These are phyloP conservation scores for Aspergillus arachidicola DNA, from an alignment of 2,329 filamentous ascomycete species.

Conservation along the genomic window DNA sequence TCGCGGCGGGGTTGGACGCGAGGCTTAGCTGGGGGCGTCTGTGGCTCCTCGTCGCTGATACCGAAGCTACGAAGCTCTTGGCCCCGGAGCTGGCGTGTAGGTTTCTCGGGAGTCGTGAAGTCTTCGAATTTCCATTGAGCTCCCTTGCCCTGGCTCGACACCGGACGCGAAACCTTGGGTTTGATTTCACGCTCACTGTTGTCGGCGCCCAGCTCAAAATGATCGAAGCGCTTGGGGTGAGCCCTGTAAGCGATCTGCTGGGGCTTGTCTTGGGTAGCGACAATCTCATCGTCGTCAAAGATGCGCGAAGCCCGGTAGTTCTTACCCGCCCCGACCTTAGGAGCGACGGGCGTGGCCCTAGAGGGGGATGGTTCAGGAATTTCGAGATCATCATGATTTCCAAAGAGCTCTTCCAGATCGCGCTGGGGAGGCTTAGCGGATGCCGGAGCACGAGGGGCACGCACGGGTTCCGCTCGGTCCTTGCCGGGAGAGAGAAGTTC, in stretches of 20 bases:
- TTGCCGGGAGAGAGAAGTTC: constrained; percentile 66
- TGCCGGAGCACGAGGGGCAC: constrained; percentile 63
- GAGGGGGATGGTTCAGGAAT: constrained; percentile 28
- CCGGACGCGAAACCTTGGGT: constrained; percentile 28
- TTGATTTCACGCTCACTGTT: constrained; percentile 33
- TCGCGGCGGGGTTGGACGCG: constrained; percentile 74
- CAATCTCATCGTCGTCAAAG: constrained; percentile 62
- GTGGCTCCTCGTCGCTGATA: constrained; percentile 71
- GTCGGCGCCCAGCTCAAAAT: constrained; percentile 50
- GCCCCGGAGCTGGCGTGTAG: constrained; percentile 62
- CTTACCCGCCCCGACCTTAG: constrained; percentile 61
- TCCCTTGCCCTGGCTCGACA: constrained; percentile 52
- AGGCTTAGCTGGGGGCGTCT: constrained; percentile 52
- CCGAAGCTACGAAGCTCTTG: constrained; percentile 74
- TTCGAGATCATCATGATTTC: constrained; percentile 46
- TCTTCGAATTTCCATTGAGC: constrained; percentile 88
- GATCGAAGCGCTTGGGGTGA: constrained; percentile 77
- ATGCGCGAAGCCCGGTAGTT: constrained; percentile 66
- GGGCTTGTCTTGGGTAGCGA: constrained; percentile 43
- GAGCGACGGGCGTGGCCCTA: constrained; percentile 35
- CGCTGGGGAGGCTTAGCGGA: constrained; percentile 72
- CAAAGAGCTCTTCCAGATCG: constrained; percentile 71
- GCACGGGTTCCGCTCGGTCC: constrained; percentile 48
- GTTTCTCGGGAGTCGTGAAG: constrained; percentile 81
- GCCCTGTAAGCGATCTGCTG: constrained; percentile 57